Conservation (phyloP, 2,329 filamentous ascomycete genomes). For the Alternaria ventricosa region DNA sequence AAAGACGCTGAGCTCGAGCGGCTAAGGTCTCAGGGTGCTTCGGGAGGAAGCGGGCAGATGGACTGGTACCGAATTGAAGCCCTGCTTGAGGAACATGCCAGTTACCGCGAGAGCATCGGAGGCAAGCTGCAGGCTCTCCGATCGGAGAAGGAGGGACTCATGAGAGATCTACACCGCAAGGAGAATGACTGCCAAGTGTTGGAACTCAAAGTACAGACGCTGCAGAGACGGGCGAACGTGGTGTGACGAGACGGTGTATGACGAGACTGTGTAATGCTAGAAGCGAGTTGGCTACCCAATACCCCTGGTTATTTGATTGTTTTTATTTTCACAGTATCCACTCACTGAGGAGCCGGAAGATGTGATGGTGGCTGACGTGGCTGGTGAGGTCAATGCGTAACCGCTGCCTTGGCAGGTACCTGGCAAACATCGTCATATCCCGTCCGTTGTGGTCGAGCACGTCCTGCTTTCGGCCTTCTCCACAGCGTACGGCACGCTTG, state of each 20-base stretch:
- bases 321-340: neutral
- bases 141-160: constrained; percentile 50
- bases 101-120: constrained; percentile 48
- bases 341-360: neutral
- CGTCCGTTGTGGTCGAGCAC: neutral
- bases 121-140: constrained; percentile 47
- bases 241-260: constrained; percentile 1
- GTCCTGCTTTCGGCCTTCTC: neutral
- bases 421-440: constrained; percentile 24
- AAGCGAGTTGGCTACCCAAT: neutral
- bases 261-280: neutral
- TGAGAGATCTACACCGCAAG: constrained; percentile 47
- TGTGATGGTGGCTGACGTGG: constrained; percentile 9
- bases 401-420: constrained; percentile 17
- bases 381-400: constrained; percentile 14
- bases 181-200: constrained; percentile 50
- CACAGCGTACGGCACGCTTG: neutral
- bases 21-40: constrained; percentile 15
- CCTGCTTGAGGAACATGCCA: constrained; percentile 50
- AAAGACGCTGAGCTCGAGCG: constrained; percentile 40
- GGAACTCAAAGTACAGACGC: constrained; percentile 45
- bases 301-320: neutral
- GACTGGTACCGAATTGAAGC: constrained; percentile 47
- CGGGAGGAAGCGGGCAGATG: constrained; percentile 12
- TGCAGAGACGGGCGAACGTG: constrained; percentile 34